These are phyloP conservation scores for Termitomyces sp. DNA, from an alignment of 768 basidiomycete species.

Conservation along the genomic window DNA sequence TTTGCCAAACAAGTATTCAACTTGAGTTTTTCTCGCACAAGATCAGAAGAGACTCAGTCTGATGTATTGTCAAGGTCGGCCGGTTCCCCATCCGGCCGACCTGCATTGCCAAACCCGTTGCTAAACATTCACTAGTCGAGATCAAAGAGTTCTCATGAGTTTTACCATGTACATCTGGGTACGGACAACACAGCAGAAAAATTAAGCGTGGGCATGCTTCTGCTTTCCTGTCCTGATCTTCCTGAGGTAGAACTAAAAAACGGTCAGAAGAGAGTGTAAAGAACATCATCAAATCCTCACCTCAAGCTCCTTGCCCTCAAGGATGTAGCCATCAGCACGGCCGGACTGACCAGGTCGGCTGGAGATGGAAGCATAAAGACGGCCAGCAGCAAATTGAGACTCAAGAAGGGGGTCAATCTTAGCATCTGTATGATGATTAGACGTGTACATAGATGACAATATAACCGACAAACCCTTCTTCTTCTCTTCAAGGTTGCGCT, in stretches of 20 bases:
- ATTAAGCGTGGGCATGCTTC: conserved; percentile 73
- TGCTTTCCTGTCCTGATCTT: conserved; percentile 92
- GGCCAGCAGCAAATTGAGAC: conserved; percentile 88
- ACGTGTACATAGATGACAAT: background rate
- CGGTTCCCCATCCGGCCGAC: background rate
- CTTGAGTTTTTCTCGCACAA: background rate
- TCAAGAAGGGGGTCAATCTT: conserved; percentile 92
- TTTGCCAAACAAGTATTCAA: too few relatives aligned
- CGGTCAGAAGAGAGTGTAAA: conserved; percentile 14
- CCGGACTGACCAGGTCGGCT: conserved; percentile 97
- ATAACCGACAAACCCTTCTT: conserved; percentile 67
- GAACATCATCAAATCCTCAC: conserved; percentile 35
- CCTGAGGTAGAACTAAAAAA: conserved; percentile 82
- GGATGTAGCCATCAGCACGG: conserved; percentile 93
- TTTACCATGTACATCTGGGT: background rate
- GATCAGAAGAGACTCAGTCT: background rate
- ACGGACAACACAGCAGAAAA: background rate
- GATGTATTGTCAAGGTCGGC: background rate
- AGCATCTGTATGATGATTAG: conserved; percentile 48
- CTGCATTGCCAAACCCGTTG: background rate
- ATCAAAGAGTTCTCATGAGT: background rate
- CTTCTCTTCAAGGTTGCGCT: conserved; percentile 81
- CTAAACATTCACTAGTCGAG: background rate
- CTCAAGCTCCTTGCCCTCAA: conserved; percentile 99
- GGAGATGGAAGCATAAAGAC: conserved; percentile 89